Base-by-base conservation (phyloP, 2,329 filamentous ascomycete genomes). In the Incumbomyces delicatus region DNA sequence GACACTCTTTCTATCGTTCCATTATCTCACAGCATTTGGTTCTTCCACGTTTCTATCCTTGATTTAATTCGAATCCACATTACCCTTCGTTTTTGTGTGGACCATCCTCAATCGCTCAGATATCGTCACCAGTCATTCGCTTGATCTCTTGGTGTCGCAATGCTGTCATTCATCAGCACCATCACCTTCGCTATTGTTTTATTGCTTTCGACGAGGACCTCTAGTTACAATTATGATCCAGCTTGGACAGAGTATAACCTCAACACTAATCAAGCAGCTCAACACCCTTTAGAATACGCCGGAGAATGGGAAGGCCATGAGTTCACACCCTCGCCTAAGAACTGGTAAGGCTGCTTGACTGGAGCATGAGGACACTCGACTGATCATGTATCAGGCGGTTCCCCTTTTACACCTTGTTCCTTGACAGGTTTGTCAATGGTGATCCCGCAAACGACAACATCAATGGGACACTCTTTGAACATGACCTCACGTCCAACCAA, bases 361-460 rank as follows among this genome's bases (percentile, higher is more conserved):
- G 22, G 22, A 8, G 4, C 22, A 27, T 27, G 5, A 5, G 8
- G 5, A 27, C 4, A 8, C 22, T 27, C 22, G 22, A 27, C 22
- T 27, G 22, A 27, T 27, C 5, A 8, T 8, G 8, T 27, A 27
- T 8, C 8, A 27, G 22, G 22, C 70, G 80, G 20, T 73, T 83
- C 50, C 80, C 80, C 0, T 76, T 81, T 57, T 83, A 83, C 59
- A 80, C 77, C 7, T 64, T 83, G 38, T 80, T 81, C 57, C 62
- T 81, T 10, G 79, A 83, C 59, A 68, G 77, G 49, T 83, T 76
- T 55, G 77, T 80, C 35, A 81, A 83, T 55, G 79, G 79, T 16
- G 74, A 83, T 54, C 78, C 79, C 6, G 68, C 67, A 2, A 83
- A 83, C 57, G 78, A 83, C 58, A 73, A 81, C 55, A 71, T 72